Base-by-base conservation (phyloP, 306 rosid species). In the Trichosanthes cucumerina region DNA sequence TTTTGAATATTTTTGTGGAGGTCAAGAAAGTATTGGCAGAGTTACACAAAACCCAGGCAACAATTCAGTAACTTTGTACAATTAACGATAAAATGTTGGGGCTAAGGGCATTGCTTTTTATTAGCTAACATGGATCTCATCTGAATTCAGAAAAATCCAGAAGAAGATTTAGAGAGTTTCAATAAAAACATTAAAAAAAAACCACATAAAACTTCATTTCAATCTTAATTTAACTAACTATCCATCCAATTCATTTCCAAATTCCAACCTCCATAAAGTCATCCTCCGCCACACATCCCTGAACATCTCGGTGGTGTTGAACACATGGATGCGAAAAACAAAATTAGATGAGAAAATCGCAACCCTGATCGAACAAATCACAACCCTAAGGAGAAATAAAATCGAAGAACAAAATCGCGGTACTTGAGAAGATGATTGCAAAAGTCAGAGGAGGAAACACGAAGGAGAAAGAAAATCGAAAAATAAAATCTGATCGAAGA, bases 231-330 rank as follows among this genome's bases (percentile, higher is more conserved):
- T 6, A 64, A 16, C 13, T 64, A 18, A 64, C 23, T 18, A 62
- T 31, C 7, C 4, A 31, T 3, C 14, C 6, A 31, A 15, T 64
- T 36, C 0, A 72, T 46, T 47, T 46, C 99, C 99, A 92, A 71
- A 95, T 92, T 5, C 87, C 97, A 2, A 95, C 96, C 79, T 95
- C 97, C 97, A 92, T 92, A 79, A 91, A 90, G 4, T 98, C 99
- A 74, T 91, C 88, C 88, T 92, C 86, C 0, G 96, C 85, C 2
- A 98, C 97, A 39, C 86, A 87, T 0, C 88, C 99, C 99, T 86
- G 44, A 95, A 95, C 99, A 95, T 95, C 5, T 91, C 99, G 6
- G 87, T 88, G 1, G 91, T 89, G 31, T 95, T 95, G 54, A 91
- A 92, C 5, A n/a, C n/a, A n/a, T n/a, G n/a, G n/a, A n/a, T n/a